A percentile compares a stretch with the other conserved stretches of the same genome.
Evolutionary conservation across 2,329 filamentous ascomycete species (phyloP).

Genomic region (Hypocreales sp.): DNA sequence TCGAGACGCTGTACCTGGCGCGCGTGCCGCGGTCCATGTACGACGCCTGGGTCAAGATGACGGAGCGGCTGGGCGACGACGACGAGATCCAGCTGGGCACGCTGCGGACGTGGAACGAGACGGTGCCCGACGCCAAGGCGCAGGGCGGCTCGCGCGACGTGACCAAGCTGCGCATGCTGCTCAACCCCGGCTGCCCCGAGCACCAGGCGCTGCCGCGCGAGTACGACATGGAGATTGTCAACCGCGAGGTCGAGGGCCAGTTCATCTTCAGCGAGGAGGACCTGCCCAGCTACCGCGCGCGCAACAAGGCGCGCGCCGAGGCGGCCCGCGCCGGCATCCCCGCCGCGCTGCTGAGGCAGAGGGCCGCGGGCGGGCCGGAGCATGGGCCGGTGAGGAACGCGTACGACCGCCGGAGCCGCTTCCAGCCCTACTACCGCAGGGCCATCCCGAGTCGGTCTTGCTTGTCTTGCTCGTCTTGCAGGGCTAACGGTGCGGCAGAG

Average conservation of each 20-base stretch:
- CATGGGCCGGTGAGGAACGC: constrained; percentile 22
- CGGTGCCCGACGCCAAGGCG: constrained; percentile 34
- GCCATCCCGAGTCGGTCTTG: constrained; percentile 62
- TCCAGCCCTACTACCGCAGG: constrained; percentile 49
- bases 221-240: constrained; percentile 62
- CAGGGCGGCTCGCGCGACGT: constrained; percentile 20
- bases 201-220: constrained; percentile 73
- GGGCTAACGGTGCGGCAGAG: too few relatives aligned
- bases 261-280: constrained; percentile 92
- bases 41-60: constrained; percentile 51
- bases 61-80: constrained; percentile 54
- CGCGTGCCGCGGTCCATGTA: constrained; percentile 69
- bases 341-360: constrained; percentile 30
- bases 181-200: constrained; percentile 45
- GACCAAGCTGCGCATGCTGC: constrained; percentile 42
- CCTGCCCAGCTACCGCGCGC: constrained; percentile 39
- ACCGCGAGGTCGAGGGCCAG: constrained; percentile 58
- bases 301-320: constrained; percentile 37
- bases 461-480: too few relatives aligned
- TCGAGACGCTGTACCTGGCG: constrained; percentile 49
- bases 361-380: constrained; percentile 1
- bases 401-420: constrained; percentile 27
- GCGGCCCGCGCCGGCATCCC: constrained; percentile 44
- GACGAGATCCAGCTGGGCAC: constrained; percentile 71
- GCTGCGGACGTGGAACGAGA: constrained; percentile 42